Base-by-base conservation (phyloP, 768 basidiomycete species). In the Floccularia luteovirens region DNA sequence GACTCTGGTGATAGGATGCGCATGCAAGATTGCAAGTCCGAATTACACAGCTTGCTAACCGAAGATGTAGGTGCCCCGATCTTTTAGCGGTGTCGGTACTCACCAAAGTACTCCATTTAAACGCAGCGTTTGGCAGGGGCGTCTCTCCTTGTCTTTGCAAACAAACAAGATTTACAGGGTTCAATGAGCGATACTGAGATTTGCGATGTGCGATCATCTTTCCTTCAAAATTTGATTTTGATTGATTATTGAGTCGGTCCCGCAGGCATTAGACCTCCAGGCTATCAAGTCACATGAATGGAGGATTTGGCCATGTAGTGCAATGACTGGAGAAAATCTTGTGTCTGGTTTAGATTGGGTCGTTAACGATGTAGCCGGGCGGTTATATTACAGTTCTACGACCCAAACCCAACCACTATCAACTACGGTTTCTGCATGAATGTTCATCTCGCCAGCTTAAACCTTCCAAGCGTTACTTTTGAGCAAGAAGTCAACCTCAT, bases 121-220 rank as follows among this genome's bases (percentile, higher is more conserved):
- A n/a, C n/a, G 48, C 49, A 98, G 93, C 76, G 96, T 54, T 64
- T 98, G 43, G 81, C 90, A 37, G 94, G 96, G n/a, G 96, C 96
- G 31, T 93, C 91, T 10, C 72, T 98, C 37, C 77, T 98, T 25
- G 82, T 98, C 39, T 89, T 98, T 56, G 96, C 96, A 21, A 99
- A 99, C 64, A 99, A 99, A 62, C 93, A 96, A 57, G 96, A 99
- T 64, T 76, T 98, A 42, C 74, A 75, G 43, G 89, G 90, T 36
- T 85, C 91, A 1, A 78, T 97, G 80, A 74, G 76, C 23, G 75
- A 81, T 45, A 58, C 62, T 23, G 90, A 96, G 63, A 96, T 97
- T 48, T 71, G 79, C 45, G 72, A 88, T 55, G 93, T 89, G 59
- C 59, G 84, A 68, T 40, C 45, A 48, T 20, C 42, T 31, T 37